Conservation (phyloP, 352 stramenopile genomes). For the Chrysophaeum taylorii region DNA sequence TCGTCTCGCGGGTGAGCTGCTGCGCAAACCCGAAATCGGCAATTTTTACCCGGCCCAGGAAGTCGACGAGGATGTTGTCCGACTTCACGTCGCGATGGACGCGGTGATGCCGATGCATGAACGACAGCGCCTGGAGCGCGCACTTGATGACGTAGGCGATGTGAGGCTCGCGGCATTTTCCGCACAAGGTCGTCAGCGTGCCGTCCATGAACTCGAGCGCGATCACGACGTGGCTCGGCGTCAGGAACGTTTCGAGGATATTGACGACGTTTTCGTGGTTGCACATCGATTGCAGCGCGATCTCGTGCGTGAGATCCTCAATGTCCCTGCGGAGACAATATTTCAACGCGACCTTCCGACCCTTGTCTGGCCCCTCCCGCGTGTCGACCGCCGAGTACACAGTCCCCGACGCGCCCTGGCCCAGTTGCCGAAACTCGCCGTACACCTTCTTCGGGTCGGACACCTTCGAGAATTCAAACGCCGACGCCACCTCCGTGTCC, state of each 20-base stretch:
- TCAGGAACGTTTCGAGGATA: slow-evolving; percentile 42
- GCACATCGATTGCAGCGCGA: slow-evolving; percentile 46
- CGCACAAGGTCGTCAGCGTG: slow-evolving; percentile 73
- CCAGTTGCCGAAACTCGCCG: slow-evolving; percentile 39
- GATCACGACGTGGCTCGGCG: slow-evolving; percentile 50
- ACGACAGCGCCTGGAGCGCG: slow-evolving; percentile 35
- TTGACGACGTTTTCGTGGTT: slow-evolving; percentile 48
- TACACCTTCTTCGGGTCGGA: neutral
- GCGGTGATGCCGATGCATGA: slow-evolving; percentile 47
- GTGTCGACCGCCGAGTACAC: slow-evolving; percentile 42
- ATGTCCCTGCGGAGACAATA: slow-evolving; percentile 31
- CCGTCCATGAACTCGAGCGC: slow-evolving; percentile 85
- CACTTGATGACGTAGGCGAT: slow-evolving; percentile 47
- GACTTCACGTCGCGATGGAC: slow-evolving; percentile 56
- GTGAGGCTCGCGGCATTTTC: slow-evolving; percentile 42
- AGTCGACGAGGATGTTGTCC: slow-evolving; percentile 50
- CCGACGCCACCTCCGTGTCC: neutral
- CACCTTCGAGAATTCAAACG: neutral
- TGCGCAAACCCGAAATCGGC: slow-evolving; percentile 57
- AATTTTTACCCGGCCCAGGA: slow-evolving; percentile 41
- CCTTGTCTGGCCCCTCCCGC: slow-evolving; percentile 13
- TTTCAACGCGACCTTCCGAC: slow-evolving; percentile 40
- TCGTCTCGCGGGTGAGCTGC: slow-evolving; percentile 39
- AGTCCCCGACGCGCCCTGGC: slow-evolving; percentile 44
- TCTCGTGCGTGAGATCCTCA: slow-evolving; percentile 49